A percentile compares a stretch with the other conserved stretches of the same genome.
Evolutionary conservation across 2,329 filamentous ascomycete species (phyloP).

Genomic region (Phaeosphaeria sp.): DNA sequence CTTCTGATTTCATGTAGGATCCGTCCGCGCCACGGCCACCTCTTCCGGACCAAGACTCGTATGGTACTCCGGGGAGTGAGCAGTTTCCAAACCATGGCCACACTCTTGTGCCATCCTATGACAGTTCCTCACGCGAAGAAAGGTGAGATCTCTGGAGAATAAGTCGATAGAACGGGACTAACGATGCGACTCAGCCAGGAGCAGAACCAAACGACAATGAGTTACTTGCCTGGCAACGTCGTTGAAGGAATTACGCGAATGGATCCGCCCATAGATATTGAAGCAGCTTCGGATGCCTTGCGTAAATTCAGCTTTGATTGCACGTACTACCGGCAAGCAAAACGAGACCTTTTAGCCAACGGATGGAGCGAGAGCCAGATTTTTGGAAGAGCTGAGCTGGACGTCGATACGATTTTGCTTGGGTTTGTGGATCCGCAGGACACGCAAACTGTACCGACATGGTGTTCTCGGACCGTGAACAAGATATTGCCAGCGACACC

Average conservation of each 20-base stretch:
- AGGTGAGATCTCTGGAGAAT: slow-evolving; percentile 26
- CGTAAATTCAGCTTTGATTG: slow-evolving; percentile 45
- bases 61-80: slow-evolving; percentile 36
- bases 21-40: slow-evolving; percentile 25
- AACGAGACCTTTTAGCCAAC: slow-evolving; percentile 40
- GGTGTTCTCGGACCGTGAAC: slow-evolving; percentile 41
- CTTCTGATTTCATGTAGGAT: slow-evolving; percentile 28
- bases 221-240: slow-evolving; percentile 27
- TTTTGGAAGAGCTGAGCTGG: slow-evolving; percentile 42
- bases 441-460: slow-evolving; percentile 40
- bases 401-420: slow-evolving; percentile 44
- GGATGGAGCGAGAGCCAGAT: slow-evolving; percentile 42
- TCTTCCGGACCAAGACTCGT: slow-evolving; percentile 32
- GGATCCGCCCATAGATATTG: slow-evolving; percentile 25
- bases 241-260: slow-evolving; percentile 28
- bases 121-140: slow-evolving; percentile 41
- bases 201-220: slow-evolving; percentile 39
- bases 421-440: slow-evolving; percentile 43
- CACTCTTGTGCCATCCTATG: slow-evolving; percentile 38
- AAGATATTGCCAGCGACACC: slow-evolving; percentile 34
- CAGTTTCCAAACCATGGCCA: slow-evolving; percentile 27
- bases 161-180: slow-evolving; percentile 13
- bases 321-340: slow-evolving; percentile 39
- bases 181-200: slow-evolving; percentile 34
- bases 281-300: slow-evolving; percentile 23